phyloP scores from a whole-genome alignment of 208 protist species.

The Novymonas esmeraldas region DNA sequence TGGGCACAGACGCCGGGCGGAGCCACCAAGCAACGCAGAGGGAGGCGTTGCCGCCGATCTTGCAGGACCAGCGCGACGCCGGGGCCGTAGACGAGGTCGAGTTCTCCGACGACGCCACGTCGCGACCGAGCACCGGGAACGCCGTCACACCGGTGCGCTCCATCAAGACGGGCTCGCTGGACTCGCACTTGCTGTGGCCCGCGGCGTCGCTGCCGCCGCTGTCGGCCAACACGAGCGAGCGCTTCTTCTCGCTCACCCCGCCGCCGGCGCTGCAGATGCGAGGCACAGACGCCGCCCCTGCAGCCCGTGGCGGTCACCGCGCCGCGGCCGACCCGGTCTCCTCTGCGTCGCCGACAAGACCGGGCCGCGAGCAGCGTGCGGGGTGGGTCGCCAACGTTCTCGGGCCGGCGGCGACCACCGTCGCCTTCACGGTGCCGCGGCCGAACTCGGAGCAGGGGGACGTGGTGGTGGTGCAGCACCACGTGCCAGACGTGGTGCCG shows the following conservation, averaged over 20 bases:
- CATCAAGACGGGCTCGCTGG: neutral
- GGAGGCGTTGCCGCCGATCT: neutral
- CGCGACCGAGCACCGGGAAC: neutral
- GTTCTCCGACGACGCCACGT: neutral
- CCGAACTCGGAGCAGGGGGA: slow-evolving; percentile 23
- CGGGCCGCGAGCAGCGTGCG: neutral
- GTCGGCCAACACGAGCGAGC: neutral
- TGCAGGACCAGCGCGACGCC: too few relatives aligned
- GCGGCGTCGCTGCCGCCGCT: neutral
- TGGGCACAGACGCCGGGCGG: neutral
- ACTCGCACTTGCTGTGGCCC: too few relatives aligned
- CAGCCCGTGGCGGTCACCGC: too few relatives aligned
- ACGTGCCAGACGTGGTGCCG: slow-evolving; percentile 21
- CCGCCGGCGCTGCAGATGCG: neutral
- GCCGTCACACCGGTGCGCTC: neutral
- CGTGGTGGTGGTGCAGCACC: slow-evolving; percentile 20
- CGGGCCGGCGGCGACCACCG: slow-evolving; percentile 14
- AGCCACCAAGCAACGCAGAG: neutral
- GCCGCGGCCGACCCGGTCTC: too few relatives aligned
- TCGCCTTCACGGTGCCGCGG: slow-evolving; percentile 31
- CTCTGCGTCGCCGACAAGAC: neutral
- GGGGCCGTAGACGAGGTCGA: neutral
- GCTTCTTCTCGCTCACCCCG: neutral
- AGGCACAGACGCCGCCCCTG: too few relatives aligned
- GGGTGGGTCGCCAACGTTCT: slow-evolving; percentile 79